Conservation (phyloP, 352 stramenopile species). For the Elongisporangium undulatum region DNA sequence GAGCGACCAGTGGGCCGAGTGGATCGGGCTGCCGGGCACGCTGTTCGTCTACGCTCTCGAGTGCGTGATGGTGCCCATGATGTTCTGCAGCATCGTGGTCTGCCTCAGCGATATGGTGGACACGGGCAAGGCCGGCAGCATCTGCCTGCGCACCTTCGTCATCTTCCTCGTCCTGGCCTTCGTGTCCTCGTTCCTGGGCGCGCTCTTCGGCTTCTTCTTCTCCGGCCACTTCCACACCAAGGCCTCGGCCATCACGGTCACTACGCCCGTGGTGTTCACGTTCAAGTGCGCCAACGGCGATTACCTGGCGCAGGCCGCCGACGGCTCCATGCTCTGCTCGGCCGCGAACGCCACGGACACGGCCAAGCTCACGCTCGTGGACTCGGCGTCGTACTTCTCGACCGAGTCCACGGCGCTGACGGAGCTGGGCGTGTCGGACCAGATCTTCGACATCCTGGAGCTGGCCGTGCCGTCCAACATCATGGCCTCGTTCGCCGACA, state of each 20-base stretch:
- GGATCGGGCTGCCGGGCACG: conserved; percentile 52
- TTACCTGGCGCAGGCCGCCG: conserved; percentile 28
- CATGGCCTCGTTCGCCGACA: conserved; percentile 47
- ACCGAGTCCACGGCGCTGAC: conserved; percentile 27
- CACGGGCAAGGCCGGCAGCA: conserved; percentile 43
- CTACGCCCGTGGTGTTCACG: conserved; percentile 21
- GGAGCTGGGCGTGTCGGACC: conserved; percentile 53
- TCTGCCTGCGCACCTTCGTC: conserved; percentile 41
- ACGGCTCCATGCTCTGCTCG: conserved; percentile 36
- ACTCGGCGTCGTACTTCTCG: conserved; percentile 43
- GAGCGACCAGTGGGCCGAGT: conserved; percentile 22
- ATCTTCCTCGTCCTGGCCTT: conserved; percentile 40
- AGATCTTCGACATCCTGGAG: conserved; percentile 65
- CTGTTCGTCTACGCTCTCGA: conserved; percentile 63
- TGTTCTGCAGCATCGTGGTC: conserved; percentile 62
- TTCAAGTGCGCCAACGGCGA: conserved; percentile 42
- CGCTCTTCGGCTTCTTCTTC: conserved; percentile 42
- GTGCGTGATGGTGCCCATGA: conserved; percentile 63
- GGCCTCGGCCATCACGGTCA: conserved; percentile 6
- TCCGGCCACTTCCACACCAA: conserved; percentile 21
- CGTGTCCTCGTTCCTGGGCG: conserved; percentile 39
- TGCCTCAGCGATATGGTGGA: conserved; percentile 57
- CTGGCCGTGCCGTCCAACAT: conserved; percentile 72
- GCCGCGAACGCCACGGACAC: conserved; percentile 23
- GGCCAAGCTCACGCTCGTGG: conserved; percentile 49